phyloP scores from a whole-genome alignment of 306 rosid species.

The Cercis canadensis region DNA sequence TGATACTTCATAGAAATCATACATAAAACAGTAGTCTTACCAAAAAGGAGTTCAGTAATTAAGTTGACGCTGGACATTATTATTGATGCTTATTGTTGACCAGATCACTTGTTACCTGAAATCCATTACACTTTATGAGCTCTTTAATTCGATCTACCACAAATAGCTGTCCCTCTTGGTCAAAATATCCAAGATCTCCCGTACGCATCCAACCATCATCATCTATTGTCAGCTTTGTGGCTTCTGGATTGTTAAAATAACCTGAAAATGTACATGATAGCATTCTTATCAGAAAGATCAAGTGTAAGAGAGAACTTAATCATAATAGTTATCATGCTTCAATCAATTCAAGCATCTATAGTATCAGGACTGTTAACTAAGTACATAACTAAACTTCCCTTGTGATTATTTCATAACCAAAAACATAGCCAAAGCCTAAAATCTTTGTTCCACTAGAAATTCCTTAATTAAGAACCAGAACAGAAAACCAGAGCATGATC shows the following conservation, averaged over 20 bases:
- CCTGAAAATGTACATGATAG: constrained; percentile 35
- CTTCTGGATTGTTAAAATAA: constrained; percentile 52
- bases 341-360: background rate
- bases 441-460: no score
- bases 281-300: constrained; percentile 18
- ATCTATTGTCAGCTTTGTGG: constrained; percentile 47
- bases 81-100: background rate
- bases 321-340: background rate
- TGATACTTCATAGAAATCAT: no score
- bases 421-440: no score
- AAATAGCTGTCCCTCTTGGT: constrained; percentile 47
- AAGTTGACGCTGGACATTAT: background rate
- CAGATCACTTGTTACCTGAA: constrained; percentile 39
- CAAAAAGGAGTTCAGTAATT: background rate
- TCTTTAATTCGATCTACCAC: constrained; percentile 60
- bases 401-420: no score
- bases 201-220: constrained; percentile 54
- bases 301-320: background rate
- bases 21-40: no score
- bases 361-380: no score
- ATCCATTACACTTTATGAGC: constrained; percentile 54
- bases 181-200: constrained; percentile 59
- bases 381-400: no score
- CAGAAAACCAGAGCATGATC: no score
- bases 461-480: no score